Conservation (phyloP, 2,329 filamentous ascomycete species). For the Xylariales sp. region DNA sequence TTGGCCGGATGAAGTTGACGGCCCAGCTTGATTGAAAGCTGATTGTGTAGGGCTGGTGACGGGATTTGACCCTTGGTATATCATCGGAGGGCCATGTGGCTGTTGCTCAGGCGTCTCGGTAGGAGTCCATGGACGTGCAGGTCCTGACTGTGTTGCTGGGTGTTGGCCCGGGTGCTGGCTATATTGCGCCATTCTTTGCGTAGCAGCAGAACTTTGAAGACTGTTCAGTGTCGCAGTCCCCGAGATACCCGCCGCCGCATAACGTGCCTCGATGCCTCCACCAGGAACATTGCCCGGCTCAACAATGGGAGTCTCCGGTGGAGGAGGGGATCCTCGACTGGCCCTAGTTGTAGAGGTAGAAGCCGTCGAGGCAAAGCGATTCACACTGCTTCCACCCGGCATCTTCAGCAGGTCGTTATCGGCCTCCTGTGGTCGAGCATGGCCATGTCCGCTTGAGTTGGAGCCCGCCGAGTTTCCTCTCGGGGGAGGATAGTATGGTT, state of each 20-base stretch:
- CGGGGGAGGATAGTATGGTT: conserved; percentile 58
- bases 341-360: conserved; percentile 92
- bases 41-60: conserved; percentile 51
- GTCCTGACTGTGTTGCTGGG: conserved; percentile 38
- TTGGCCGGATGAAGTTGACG: conserved; percentile 13
- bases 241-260: conserved; percentile 86
- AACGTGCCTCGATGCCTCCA: conserved; percentile 84
- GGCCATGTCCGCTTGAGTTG: conserved; percentile 25
- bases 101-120: conserved; percentile 84
- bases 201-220: conserved; percentile 75
- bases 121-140: conserved; percentile 81
- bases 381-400: conserved; percentile 47
- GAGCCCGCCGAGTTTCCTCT: conserved; percentile 29
- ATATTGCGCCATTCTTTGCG: conserved; percentile 79
- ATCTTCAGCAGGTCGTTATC: conserved; percentile 31
- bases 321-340: conserved; percentile 86
- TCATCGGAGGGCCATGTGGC: conserved; percentile 82
- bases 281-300: conserved; percentile 66
- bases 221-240: conserved; percentile 78
- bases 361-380: conserved; percentile 71
- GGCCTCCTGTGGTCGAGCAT: conserved; percentile 24
- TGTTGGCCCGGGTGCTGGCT: conserved; percentile 51
- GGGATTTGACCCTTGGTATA: conserved; percentile 81
- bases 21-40: conserved; percentile 36
- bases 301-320: conserved; percentile 84